Evolutionary conservation across 192 early-diverging fungal species (phyloP), one percentile per base, ranked within the genome.

Genomic region (Jimgerdemannia lactiflua): DNA sequence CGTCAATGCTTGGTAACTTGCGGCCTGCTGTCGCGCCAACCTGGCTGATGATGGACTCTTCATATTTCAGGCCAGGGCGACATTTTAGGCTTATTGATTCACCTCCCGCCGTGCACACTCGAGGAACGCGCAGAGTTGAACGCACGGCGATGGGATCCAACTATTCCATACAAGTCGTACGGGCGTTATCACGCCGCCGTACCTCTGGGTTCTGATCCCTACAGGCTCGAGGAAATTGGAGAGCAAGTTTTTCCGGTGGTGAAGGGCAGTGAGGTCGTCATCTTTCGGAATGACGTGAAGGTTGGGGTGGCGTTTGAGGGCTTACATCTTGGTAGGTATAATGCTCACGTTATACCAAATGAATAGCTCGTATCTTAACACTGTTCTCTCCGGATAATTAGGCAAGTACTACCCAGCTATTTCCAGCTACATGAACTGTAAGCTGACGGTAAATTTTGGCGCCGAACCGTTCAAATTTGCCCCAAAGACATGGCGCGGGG

Each of bases 321-420:
- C 66, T 83, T 93, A 6, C 85, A 89, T 59, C 78, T 85, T 20
- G 91, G 92, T 83, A 29, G 18, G 39, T 43, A 71, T 49, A 19
- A 20, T 70, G 44, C 63, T 17, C 14, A 40, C 67, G 7, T 44
- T 43, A 14, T 59, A 10, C 49, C 49, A 59, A 59, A 59, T 59
- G 49, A 14, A 59, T 59, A 1, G 29, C 29, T 29, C 29, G 29
- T 14, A 59, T 59, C 49, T 59, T 0, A 59, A 59, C 14, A 59
- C 14, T 59, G 49, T 2, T 59, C 8, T 59, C 49, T 14, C 14
- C 14, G 0, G 49, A 4, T 67, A 14, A 41, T 4, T 10, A n/a
- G 73, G 86, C 39, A 94, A 94, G 80, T 94, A 94, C 83, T 86
- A 94, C 67, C 89, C 92, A 20, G 90, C 93, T 1, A 85, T 94